phyloP scores from a whole-genome alignment of 768 basidiomycete genomes.

The Russula compacta region DNA sequence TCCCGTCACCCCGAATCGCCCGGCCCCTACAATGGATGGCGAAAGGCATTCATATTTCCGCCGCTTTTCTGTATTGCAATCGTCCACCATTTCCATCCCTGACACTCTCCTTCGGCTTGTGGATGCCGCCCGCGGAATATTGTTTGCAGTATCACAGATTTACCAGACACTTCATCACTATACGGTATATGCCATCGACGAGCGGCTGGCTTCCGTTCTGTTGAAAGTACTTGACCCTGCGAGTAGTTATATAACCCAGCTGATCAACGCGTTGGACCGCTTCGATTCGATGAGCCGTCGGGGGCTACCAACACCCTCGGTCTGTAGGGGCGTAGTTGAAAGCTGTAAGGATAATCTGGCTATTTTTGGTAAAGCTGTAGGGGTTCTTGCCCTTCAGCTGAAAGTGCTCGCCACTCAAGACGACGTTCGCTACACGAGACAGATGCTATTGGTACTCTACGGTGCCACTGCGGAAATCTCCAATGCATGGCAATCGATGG shows the following conservation, averaged over 20 bases:
- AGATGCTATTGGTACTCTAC: constrained; percentile 79
- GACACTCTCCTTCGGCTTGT: constrained; percentile 57
- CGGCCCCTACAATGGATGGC: constrained; percentile 54
- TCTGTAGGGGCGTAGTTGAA: constrained; percentile 74
- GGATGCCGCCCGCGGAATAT: constrained; percentile 84
- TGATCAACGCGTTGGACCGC: constrained; percentile 83
- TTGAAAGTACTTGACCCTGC: constrained; percentile 83
- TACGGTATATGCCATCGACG: constrained; percentile 71
- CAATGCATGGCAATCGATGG: constrained; percentile 64
- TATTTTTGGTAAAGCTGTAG: constrained; percentile 81
- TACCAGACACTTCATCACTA: constrained; percentile 86
- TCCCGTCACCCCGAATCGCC: constrained; percentile 33
- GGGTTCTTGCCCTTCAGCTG: constrained; percentile 72
- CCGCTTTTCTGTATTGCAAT: constrained; percentile 72
- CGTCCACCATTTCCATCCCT: constrained; percentile 56
- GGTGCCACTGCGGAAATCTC: constrained; percentile 86
- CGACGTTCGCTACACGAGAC: constrained; percentile 81
- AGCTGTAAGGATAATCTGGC: constrained; percentile 76
- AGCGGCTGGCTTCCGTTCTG: constrained; percentile 71
- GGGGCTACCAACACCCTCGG: constrained; percentile 53
- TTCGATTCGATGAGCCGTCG: constrained; percentile 78
- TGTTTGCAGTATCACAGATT: constrained; percentile 88
- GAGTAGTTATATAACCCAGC: constrained; percentile 64
- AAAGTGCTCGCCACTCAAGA: constrained; percentile 64
- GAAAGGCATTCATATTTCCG: constrained; percentile 93